Evolutionary conservation across 2,329 filamentous ascomycete genomes (phyloP), one percentile per base, ranked within the genome.

Genomic region (Claviceps spartinae): DNA sequence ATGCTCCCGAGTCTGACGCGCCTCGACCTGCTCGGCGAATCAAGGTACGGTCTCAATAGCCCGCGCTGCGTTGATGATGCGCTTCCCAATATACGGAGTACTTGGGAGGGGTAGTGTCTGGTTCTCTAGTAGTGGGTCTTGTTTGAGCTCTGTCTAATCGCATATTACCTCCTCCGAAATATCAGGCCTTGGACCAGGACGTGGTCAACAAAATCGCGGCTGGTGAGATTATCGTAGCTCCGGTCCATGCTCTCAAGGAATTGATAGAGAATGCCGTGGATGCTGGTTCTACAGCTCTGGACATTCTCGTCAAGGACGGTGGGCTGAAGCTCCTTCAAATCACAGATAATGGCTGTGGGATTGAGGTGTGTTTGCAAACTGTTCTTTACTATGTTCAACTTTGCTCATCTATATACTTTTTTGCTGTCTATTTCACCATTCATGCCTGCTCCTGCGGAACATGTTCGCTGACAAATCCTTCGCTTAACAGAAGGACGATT

Each of bases 131-230:
- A n/a, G 13, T 38, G 47, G 11, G 20, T 5, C 36, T 44, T 44
- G 20, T 3, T 24, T 38, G 48, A 36, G 18, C 3, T 36, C 26
- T 34, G 22, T 34, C 42, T 45, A 53, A 44, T 44, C 40, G 6
- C n/a, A 16, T 18, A 20, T 13, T 34, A 5, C 30, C 20, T 16
- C 14, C 9, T 4, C 16, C 8, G 13, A 45, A 30, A 5, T 26
- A 37, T 14, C 48, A 95, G 83, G 86, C 91, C 14, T 78, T 98
- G 26, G 87, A 95, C 62, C 83, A 86, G 56, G 85, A 93, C 70
- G 93, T 98, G 22, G 86, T 98, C 58, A 98, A 97, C 74, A 98
- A 97, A 67, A 98, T 98, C 59, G 93, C 93, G 1, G 93, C 93
- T 0, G 93, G 93, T 20, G 93, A 98, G 67, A 98, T 98, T 61